Evolutionary conservation across 371 early-diverging fungal species (phyloP), one percentile per base, ranked within the genome.

Genomic region (Rhizopus stolonifer): DNA sequence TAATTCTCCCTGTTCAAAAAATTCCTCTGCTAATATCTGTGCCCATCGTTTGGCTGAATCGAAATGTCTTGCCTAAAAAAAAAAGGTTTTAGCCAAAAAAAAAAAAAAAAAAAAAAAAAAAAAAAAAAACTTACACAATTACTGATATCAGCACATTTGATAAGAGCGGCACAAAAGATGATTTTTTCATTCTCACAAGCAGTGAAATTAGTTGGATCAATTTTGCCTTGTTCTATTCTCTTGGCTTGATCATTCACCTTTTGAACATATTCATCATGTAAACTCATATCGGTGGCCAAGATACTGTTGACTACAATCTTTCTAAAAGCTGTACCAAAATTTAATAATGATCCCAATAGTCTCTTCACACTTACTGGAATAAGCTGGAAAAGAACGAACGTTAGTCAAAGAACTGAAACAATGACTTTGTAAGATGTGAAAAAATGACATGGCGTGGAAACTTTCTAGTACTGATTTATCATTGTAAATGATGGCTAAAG

Each of bases 401-500:
- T 80, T 80, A 22, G 79, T 79, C 51, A 78, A 65, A 18, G 73
- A 63, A 50, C 75, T 65, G 54, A 85, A 85, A 10, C 83, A 81
- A 51, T 80, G 73, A 22, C 64, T 71, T 52, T 77, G 67, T 66
- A 98, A 77, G 9, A 96, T 66, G 60, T 87, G 82, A 69, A 92
- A 93, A 39, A 94, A 86, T 4, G 90, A 80, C 69, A 91, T 86
- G 3, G 90, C 83, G 65, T 98, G 98, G 69, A 91, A 94, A 67
- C 91, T 94, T 73, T 98, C 98, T 14, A 98, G 77, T 4, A 95
- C 92, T 0, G 94, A 89, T 52, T 85, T 83, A 75, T 95, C 95
- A 68, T 95, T 94, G 79, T 96, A 97, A 6, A 95, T 66, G 46
- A 91, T 75, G 7, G 98, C 97, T 44, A 91, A 70, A 22, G 88